Evolutionary conservation across 2,329 filamentous ascomycete species (phyloP).

Genomic region (Cadophora malorum): DNA sequence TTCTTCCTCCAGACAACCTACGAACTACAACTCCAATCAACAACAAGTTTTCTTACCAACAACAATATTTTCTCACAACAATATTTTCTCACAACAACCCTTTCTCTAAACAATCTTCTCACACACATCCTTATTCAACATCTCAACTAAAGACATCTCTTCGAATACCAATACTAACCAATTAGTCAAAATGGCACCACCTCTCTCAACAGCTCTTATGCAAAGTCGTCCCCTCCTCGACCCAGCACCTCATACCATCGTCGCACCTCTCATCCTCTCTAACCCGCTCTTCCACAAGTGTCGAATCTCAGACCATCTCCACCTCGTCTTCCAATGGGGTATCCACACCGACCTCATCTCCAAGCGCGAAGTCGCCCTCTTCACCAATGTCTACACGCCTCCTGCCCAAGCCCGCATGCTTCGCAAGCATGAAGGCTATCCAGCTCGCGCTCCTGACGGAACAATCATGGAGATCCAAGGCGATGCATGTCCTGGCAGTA

Average conservation of each 20-base stretch:
- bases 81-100: not conserved
- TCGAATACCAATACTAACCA: not conserved
- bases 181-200: not conserved
- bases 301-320: constrained; percentile 14
- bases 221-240: constrained; percentile 18
- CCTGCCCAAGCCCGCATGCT: not conserved
- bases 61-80: too few relatives aligned
- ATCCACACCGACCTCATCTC: constrained; percentile 3
- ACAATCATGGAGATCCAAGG: constrained; percentile 21
- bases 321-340: constrained; percentile 19
- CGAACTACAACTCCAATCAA: not conserved
- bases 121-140: not conserved
- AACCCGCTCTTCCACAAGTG: constrained; percentile 18
- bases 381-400: constrained; percentile 17
- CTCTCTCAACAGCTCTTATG: constrained; percentile 1
- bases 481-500: constrained; percentile 8
- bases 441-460: constrained; percentile 14
- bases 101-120: not conserved
- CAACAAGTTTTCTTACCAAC: not conserved
- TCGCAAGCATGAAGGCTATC: constrained; percentile 16
- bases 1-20: constrained; percentile 5
- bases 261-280: constrained; percentile 10
- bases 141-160: not conserved
- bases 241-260: constrained; percentile 1
- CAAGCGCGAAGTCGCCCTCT: not conserved